Evolutionary conservation across 129 eudicot species (phyloP).

Genomic region (Centella asiatica): DNA sequence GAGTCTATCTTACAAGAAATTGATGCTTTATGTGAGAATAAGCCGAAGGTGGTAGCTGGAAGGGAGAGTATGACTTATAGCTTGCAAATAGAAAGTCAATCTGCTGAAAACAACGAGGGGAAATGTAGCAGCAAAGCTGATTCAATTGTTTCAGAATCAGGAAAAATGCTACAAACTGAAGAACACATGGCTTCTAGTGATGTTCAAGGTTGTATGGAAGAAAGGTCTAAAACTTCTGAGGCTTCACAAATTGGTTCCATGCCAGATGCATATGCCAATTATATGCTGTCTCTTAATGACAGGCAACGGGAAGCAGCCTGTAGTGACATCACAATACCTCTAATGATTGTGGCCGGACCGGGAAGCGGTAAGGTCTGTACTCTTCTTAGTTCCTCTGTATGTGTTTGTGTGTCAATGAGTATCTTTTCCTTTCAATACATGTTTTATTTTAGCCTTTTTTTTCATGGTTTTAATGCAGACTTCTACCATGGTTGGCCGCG

Average conservation of each 20-base stretch:
- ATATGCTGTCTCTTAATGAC: constrained; percentile 64
- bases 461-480: constrained; percentile 46
- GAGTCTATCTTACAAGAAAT: constrained; percentile 62
- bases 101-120: constrained; percentile 13
- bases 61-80: constrained; percentile 16
- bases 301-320: constrained; percentile 92
- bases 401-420: background rate
- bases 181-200: constrained; percentile 14
- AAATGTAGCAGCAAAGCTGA: constrained; percentile 17
- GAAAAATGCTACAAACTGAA: constrained; percentile 19
- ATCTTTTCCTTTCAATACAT: background rate
- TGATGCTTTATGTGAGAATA: constrained; percentile 67
- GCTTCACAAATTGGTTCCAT: constrained; percentile 29
- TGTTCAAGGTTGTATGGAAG: constrained; percentile 16
- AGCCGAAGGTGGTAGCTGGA: constrained; percentile 22
- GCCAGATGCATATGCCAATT: constrained; percentile 76
- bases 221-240: constrained; percentile 12
- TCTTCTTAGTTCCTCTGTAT: background rate
- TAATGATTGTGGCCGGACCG: constrained; percentile 95
- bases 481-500: constrained; percentile 98
- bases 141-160: constrained; percentile 18
- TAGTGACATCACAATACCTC: constrained; percentile 71
- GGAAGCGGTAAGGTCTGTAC: constrained; percentile 95
- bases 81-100: constrained; percentile 16
- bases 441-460: constrained; percentile 6